Evolutionary conservation across 345 rosid genomes (phyloP).

Genomic region (Carallia pectinifolia): DNA sequence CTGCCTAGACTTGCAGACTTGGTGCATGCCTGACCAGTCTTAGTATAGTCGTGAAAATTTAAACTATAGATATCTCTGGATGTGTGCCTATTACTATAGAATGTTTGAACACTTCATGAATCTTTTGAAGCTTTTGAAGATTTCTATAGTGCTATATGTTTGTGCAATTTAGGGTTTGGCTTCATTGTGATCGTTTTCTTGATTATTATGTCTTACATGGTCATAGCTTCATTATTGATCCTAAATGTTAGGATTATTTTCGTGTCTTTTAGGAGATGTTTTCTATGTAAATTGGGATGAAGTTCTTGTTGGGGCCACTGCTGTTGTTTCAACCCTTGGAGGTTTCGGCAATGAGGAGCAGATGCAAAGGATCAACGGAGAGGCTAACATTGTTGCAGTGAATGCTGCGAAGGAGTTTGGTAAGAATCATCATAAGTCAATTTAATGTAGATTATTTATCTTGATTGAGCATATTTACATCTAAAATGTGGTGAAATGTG

Average conservation of each 20-base stretch:
- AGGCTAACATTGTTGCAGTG: conserved; percentile 78
- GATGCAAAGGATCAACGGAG: conserved; percentile 86
- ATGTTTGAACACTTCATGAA: neutral
- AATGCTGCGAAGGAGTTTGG: conserved; percentile 81
- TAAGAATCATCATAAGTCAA: conserved; percentile 26
- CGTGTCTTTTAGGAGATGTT: conserved; percentile 64
- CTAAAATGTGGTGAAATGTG: neutral
- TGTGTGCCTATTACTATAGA: too few species aligned
- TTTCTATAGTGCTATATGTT: neutral
- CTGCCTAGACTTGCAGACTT: neutral
- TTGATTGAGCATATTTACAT: neutral
- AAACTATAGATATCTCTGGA: neutral
- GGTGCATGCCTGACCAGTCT: neutral
- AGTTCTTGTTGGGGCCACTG: conserved; percentile 84
- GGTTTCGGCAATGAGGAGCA: conserved; percentile 92
- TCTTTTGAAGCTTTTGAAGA: neutral
- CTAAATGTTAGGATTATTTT: conserved; percentile 1
- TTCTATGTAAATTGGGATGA: conserved; percentile 94
- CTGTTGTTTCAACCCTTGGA: conserved; percentile 87
- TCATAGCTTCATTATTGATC: neutral
- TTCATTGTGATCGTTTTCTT: neutral
- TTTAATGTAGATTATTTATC: neutral
- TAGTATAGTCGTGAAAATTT: neutral
- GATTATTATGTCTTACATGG: neutral
- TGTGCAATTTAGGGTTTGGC: neutral